These are phyloP conservation scores for Aspergillus versicolor DNA, from an alignment of 2,329 filamentous ascomycete species.

Conservation along the genomic window DNA sequence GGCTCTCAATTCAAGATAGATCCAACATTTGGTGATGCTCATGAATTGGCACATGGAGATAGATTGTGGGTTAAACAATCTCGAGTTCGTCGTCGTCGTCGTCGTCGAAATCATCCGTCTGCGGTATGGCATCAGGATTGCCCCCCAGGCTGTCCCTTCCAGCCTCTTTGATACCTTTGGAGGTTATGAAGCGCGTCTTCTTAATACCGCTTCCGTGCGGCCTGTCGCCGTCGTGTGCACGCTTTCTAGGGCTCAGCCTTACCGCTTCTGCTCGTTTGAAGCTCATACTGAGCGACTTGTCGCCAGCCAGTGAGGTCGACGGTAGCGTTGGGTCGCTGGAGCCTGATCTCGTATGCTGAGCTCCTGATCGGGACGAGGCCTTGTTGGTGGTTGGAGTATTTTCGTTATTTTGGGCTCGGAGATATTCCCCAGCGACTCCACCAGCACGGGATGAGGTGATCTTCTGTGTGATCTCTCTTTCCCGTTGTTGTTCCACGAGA, in stretches of 20 bases:
- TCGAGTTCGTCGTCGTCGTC: slow-evolving; percentile 50
- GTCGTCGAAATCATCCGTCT: slow-evolving; percentile 46
- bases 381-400: slow-evolving; percentile 13
- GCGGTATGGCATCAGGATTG: slow-evolving; percentile 38
- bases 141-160: slow-evolving; percentile 70
- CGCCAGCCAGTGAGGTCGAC: background rate
- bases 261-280: slow-evolving; percentile 40
- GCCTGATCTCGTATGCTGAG: slow-evolving; percentile 1
- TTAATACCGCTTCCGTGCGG: slow-evolving; percentile 45
- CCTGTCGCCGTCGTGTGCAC: slow-evolving; percentile 35
- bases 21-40: background rate
- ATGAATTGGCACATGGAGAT: background rate
- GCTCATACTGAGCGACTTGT: slow-evolving; percentile 22
- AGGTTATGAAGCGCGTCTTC: slow-evolving; percentile 78
- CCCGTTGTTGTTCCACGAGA: slow-evolving; percentile 43
- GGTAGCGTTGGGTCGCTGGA: background rate
- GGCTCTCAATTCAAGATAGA: background rate
- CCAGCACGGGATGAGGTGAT: slow-evolving; percentile 34
- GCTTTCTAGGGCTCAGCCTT: slow-evolving; percentile 42
- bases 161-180: slow-evolving; percentile 73
- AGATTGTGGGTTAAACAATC: slow-evolving; percentile 36
- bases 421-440: slow-evolving; percentile 46
- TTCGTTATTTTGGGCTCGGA: slow-evolving; percentile 36
- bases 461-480: slow-evolving; percentile 45
- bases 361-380: background rate